Evolutionary conservation across 2,329 filamentous ascomycete species (phyloP), one percentile per base, ranked within the genome.

Genomic region (Cladosporium sp.): DNA sequence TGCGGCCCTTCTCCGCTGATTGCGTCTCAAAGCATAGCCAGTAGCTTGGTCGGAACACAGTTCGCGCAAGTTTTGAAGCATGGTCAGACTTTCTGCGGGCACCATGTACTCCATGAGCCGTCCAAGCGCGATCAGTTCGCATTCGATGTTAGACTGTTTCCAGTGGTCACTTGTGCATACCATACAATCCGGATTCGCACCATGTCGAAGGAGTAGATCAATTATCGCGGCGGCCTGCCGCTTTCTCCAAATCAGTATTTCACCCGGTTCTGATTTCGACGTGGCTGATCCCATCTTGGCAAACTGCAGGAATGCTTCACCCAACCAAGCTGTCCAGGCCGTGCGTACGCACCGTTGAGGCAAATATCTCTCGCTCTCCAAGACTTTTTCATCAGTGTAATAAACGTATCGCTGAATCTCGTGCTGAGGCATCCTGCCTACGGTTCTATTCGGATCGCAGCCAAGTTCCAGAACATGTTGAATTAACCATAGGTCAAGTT

Each of bases 61-160:
- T 11, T 15, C 14, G 10, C 47, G 47, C 8, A 51, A 28, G 26
- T 51, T 11, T 15, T n/a, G 47, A 15, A 51, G n/a, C 14, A 12
- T 12, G 6, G 34, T 10, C 12, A 34, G 28, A 21, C 30, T 4
- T 0, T 58, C 54, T 4, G 54, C 3, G 1, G 54, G 54, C 18
- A 58, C 15, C 3, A 58, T 58, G 7, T 3, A 14, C 3, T 24
- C 32, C 14, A 58, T 30, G 18, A 36, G 32, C 28, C 7, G 12
- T 1, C 10, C 28, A n/a, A 58, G 21, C 12, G 32, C 28, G 1
- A 58, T 24, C 8, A 1, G n/a, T 32, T 18, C 8, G 32, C 32
- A 36, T 7, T 2, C 8, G 1, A 1, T 8, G 6, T n/a, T 15
- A 2, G 24, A 2, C 24, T 24, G 24, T 1, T 3, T 2, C 8